Conservation (phyloP, 1,139 yeast species). For the Yamadazyma spencermartinsiae region DNA sequence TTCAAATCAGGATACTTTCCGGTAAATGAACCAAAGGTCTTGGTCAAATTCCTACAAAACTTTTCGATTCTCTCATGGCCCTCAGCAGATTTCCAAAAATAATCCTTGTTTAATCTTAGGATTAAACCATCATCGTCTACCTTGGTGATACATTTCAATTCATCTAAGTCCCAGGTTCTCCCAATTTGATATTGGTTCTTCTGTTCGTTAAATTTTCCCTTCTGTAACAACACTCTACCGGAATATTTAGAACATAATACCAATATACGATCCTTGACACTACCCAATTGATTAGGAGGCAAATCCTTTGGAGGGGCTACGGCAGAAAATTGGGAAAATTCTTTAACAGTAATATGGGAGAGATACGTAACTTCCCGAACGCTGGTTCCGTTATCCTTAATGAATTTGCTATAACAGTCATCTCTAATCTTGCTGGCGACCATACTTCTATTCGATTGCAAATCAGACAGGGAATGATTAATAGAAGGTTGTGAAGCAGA, state of each 20-base stretch:
- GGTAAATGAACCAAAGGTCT: constrained; percentile 65
- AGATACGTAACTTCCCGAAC: constrained; percentile 36
- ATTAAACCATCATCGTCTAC: constrained; percentile 57
- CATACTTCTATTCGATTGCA: constrained; percentile 1
- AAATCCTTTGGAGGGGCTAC: constrained; percentile 39
- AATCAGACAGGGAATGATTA: constrained; percentile 1
- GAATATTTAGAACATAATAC: constrained; percentile 43
- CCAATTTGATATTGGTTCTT: constrained; percentile 82
- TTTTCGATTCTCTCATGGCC: constrained; percentile 58
- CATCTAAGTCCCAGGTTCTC: constrained; percentile 87
- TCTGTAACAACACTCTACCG: constrained; percentile 76
- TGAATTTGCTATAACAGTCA: constrained; percentile 43
- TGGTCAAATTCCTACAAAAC: constrained; percentile 63
- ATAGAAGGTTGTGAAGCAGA: constrained; percentile 1
- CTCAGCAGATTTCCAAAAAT: constrained; percentile 82
- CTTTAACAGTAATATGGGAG: constrained; percentile 40
- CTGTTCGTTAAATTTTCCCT: constrained; percentile 78
- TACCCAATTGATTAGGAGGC: constrained; percentile 33
- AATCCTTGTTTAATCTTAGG: constrained; percentile 69
- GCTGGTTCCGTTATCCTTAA: constrained; percentile 29
- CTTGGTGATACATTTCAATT: constrained; percentile 57
- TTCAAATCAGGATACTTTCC: constrained; percentile 62
- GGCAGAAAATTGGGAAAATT: constrained; percentile 40
- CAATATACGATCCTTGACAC: constrained; percentile 40
- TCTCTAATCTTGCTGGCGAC: constrained; percentile 35